Conservation (phyloP, 352 stramenopile species). For the Phytopythium aichiense region DNA sequence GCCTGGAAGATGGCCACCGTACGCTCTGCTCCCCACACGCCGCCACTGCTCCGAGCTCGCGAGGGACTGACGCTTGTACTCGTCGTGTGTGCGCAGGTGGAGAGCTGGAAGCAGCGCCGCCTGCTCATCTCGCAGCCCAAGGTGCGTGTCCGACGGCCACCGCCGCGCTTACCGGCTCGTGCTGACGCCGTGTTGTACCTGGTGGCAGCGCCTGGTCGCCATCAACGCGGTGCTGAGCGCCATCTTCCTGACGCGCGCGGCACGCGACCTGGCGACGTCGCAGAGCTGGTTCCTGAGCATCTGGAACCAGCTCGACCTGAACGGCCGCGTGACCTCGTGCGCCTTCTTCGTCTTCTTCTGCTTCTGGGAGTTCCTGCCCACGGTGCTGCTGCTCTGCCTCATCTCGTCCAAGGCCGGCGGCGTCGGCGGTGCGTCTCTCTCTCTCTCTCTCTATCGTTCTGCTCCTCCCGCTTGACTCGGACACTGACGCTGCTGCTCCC, state of each 20-base stretch:
- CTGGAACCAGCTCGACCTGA: conserved; percentile 86
- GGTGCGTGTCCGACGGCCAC: conserved; percentile 22
- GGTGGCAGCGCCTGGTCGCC: conserved; percentile 57
- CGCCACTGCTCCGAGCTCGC: no score
- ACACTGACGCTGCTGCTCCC: not conserved
- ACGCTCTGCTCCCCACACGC: conserved; percentile 4
- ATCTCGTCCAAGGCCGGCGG: conserved; percentile 80
- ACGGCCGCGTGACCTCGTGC: conserved; percentile 72
- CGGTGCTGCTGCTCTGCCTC: conserved; percentile 70
- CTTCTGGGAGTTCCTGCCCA: conserved; percentile 86
- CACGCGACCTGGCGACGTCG: conserved; percentile 73
- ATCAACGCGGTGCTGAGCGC: conserved; percentile 77
- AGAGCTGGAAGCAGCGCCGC: conserved; percentile 68
- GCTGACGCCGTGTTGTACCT: not conserved
- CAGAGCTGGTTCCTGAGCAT: conserved; percentile 85
- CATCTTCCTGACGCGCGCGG: conserved; percentile 79
- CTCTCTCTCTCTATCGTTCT: conserved; percentile 4
- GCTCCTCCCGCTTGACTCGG: not conserved
- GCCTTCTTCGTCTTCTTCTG: conserved; percentile 84
- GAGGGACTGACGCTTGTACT: not conserved
- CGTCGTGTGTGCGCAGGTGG: conserved; percentile 29
- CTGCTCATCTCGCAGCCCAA: conserved; percentile 73
- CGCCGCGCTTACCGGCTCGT: conserved; percentile 6
- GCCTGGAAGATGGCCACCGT: conserved; percentile 86
- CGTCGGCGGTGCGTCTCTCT: conserved; percentile 47